phyloP scores from a whole-genome alignment of 1,284 basidiomycete genomes.

The Takashimella tepidaria region DNA sequence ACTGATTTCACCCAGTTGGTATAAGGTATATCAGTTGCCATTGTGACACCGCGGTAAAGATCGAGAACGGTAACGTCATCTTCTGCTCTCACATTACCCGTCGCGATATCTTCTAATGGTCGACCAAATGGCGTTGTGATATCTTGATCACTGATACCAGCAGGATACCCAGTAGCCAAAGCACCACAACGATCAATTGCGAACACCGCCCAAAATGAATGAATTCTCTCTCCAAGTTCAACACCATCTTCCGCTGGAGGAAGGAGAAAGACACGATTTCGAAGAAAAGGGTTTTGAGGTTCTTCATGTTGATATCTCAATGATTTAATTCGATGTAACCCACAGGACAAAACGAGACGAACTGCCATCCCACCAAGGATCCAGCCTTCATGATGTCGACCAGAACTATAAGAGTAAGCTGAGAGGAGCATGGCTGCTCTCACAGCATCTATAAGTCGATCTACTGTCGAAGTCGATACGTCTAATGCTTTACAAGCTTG shows the following conservation, averaged over 20 bases:
- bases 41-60: constrained; percentile 26
- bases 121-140: constrained; percentile 40
- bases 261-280: constrained; percentile 31
- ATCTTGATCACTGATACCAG: constrained; percentile 32
- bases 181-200: constrained; percentile 37
- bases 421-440: constrained; percentile 37
- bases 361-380: constrained; percentile 32
- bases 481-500: constrained; percentile 34
- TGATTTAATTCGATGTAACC: constrained; percentile 39
- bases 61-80: constrained; percentile 38
- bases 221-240: constrained; percentile 41
- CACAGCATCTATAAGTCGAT: constrained; percentile 39
- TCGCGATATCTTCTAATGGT: constrained; percentile 31
- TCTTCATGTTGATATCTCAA: constrained; percentile 20
- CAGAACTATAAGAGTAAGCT: constrained; percentile 38
- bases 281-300: constrained; percentile 27
- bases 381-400: constrained; percentile 42
- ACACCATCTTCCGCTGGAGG: constrained; percentile 39
- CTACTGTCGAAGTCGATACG: constrained; percentile 29
- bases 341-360: constrained; percentile 35
- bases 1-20: constrained; percentile 32
- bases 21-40: constrained; percentile 23
- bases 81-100: constrained; percentile 26
- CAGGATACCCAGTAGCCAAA: constrained; percentile 36
- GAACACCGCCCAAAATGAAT: constrained; percentile 41